Conservation (phyloP, 495 filamentous ascomycete species). For the Neurospora sp. region DNA sequence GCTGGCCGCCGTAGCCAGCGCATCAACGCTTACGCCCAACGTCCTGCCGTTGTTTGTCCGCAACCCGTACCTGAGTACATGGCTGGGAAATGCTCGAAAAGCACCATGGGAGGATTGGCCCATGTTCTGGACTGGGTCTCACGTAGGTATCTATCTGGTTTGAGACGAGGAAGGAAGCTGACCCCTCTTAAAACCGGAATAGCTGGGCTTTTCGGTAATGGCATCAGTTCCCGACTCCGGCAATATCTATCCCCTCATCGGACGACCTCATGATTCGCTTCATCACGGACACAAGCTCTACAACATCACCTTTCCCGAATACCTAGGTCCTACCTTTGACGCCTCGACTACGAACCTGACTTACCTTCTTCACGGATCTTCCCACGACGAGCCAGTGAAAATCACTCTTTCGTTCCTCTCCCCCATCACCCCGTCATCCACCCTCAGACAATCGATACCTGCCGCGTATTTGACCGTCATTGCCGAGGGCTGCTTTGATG, state of each 20-base stretch:
- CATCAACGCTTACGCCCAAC: conserved; percentile 57
- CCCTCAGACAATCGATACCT: conserved; percentile 80
- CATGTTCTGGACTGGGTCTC: conserved; percentile 85
- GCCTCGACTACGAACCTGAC: conserved; percentile 89
- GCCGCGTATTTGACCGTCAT: conserved; percentile 74
- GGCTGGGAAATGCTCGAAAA: conserved; percentile 69
- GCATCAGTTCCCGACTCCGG: conserved; percentile 61
- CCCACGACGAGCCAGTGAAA: conserved; percentile 32
- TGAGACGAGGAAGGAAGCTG: neutral
- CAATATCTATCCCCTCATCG: conserved; percentile 77
- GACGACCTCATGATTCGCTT: conserved; percentile 77
- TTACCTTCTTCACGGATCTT: conserved; percentile 54
- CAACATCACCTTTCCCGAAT: conserved; percentile 58
- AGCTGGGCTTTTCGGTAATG: conserved; percentile 74
- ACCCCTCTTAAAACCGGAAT: neutral
- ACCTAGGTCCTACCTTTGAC: conserved; percentile 75
- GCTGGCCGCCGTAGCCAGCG: conserved; percentile 29
- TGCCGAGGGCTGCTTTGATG: conserved; percentile 58
- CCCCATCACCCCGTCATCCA: conserved; percentile 87
- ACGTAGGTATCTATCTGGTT: conserved; percentile 19
- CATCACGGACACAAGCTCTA: conserved; percentile 38
- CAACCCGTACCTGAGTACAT: conserved; percentile 86
- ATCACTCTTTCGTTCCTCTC: conserved; percentile 81
- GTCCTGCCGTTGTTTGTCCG: conserved; percentile 82
- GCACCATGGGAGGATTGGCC: conserved; percentile 90